These are phyloP conservation scores for Ophiostoma sp. DNA, from an alignment of 2,329 filamentous ascomycete genomes.

Conservation along the genomic window DNA sequence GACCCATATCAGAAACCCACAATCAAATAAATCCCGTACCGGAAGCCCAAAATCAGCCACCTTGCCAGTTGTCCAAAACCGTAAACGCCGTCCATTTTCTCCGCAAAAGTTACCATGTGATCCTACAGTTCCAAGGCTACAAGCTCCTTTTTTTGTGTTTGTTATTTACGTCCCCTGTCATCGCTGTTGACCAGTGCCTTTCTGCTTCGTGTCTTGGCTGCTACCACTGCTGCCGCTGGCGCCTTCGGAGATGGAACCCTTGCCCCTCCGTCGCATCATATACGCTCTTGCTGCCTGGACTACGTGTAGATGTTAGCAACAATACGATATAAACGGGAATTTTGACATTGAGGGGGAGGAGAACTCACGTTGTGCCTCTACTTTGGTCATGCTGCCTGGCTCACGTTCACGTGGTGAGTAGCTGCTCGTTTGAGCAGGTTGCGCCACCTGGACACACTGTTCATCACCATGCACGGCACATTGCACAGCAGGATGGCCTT, in stretches of 20 bases:
- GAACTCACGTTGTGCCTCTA: conserved; percentile 22
- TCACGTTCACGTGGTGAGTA: not conserved
- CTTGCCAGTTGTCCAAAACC: not conserved
- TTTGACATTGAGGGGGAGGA: not conserved
- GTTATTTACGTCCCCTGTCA: not conserved
- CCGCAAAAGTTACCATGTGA: not conserved
- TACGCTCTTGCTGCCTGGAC: conserved; percentile 21
- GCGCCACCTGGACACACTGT: not conserved
- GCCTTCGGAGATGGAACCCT: not conserved
- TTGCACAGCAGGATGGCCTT: not conserved
- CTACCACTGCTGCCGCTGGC: not conserved
- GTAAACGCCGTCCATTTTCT: not conserved
- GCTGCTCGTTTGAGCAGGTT: not conserved
- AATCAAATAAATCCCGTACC: not conserved
- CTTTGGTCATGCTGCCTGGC: not conserved
- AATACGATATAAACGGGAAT: not conserved
- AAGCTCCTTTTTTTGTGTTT: not conserved
- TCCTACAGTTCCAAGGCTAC: not conserved
- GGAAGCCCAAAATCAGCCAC: not conserved
- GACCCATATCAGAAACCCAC: not conserved
- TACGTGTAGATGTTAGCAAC: not conserved
- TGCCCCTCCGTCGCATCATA: conserved; percentile 5
- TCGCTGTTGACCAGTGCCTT: not conserved
- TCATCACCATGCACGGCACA: not conserved
- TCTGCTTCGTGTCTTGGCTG: not conserved